These are phyloP conservation scores for Zalerion maritima DNA, from an alignment of 495 filamentous ascomycete genomes.

Conservation along the genomic window DNA sequence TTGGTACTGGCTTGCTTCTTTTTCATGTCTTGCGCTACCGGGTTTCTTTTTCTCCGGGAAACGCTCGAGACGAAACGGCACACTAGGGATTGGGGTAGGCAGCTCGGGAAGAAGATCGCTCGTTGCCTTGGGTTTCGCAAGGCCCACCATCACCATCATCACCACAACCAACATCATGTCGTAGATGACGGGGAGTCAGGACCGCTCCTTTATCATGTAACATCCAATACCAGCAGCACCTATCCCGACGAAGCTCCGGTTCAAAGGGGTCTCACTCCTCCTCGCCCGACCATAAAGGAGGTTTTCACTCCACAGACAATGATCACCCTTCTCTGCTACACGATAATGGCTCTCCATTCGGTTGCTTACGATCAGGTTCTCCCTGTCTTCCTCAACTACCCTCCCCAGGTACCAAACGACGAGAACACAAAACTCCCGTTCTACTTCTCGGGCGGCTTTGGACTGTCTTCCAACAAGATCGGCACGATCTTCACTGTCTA, in stretches of 20 bases:
- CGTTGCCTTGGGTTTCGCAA: too few relatives aligned
- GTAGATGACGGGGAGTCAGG: too few relatives aligned
- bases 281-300: constrained; percentile 41
- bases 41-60: constrained; percentile 65
- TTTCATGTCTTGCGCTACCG: constrained; percentile 53
- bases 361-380: constrained; percentile 70
- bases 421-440: constrained; percentile 54
- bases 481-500: constrained; percentile 66
- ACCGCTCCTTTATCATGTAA: constrained; percentile 26
- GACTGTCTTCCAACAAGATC: constrained; percentile 52
- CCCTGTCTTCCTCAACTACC: constrained; percentile 70
- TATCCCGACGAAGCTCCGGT: constrained; percentile 17
- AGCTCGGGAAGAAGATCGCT: too few relatives aligned
- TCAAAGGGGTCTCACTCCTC: constrained; percentile 11
- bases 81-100: constrained; percentile 28
- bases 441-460: constrained; percentile 67
- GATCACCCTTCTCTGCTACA: constrained; percentile 63
- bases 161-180: too few relatives aligned
- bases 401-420: constrained; percentile 31
- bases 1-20: constrained; percentile 59
- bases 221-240: constrained; percentile 16
- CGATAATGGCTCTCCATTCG: constrained; percentile 57
- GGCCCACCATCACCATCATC: too few relatives aligned
- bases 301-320: constrained; percentile 61
- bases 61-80: constrained; percentile 52